Percentiles rank a stretch among this genome's conserved stretches.
phyloP scores from a whole-genome alignment of 257 asterid genomes.

The Salvia miltiorrhiza region DNA sequence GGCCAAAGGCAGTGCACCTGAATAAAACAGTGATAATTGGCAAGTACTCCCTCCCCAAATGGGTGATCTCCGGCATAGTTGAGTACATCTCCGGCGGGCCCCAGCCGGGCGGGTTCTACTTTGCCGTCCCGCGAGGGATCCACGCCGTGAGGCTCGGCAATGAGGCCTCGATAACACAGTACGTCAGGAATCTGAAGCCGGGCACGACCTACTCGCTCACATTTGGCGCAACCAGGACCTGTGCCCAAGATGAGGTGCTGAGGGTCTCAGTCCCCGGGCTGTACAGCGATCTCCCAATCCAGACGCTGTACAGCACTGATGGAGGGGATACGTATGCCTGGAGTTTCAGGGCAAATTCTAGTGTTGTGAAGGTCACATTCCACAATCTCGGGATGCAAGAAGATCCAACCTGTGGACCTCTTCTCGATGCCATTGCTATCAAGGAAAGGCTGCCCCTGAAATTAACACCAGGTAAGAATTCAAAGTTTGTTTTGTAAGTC shows the following conservation, averaged over 20 bases:
- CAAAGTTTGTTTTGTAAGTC: too few relatives aligned
- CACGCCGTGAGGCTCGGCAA: conserved; percentile 77
- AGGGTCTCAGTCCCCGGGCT: conserved; percentile 50
- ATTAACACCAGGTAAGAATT: conserved; percentile 38
- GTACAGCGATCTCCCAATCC: conserved; percentile 60
- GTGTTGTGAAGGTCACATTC: conserved; percentile 54
- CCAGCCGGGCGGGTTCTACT: conserved; percentile 70
- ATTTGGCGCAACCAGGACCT: conserved; percentile 73
- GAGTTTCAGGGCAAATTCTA: conserved; percentile 57
- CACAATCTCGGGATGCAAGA: conserved; percentile 75
- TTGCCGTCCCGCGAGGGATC: conserved; percentile 59
- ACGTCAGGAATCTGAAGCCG: conserved; percentile 36
- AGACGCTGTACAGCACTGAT: conserved; percentile 60
- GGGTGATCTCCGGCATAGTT: conserved; percentile 63
- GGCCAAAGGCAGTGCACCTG: conserved; percentile 52
- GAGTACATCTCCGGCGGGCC: conserved; percentile 77
- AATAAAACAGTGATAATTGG: conserved; percentile 59
- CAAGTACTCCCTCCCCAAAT: conserved; percentile 63
- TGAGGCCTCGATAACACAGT: conserved; percentile 62
- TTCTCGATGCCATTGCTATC: conserved; percentile 71
- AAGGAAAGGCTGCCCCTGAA: conserved; percentile 48
- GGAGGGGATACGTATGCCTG: conserved; percentile 88
- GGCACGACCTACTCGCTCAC: conserved; percentile 44
- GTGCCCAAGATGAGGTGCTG: conserved; percentile 73
- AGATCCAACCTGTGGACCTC: conserved; percentile 78